Percentiles rank a stretch among this genome's conserved stretches.
Evolutionary conservation across 768 basidiomycete genomes (phyloP).

Genomic region (Pilatotrama ljubarskyi): DNA sequence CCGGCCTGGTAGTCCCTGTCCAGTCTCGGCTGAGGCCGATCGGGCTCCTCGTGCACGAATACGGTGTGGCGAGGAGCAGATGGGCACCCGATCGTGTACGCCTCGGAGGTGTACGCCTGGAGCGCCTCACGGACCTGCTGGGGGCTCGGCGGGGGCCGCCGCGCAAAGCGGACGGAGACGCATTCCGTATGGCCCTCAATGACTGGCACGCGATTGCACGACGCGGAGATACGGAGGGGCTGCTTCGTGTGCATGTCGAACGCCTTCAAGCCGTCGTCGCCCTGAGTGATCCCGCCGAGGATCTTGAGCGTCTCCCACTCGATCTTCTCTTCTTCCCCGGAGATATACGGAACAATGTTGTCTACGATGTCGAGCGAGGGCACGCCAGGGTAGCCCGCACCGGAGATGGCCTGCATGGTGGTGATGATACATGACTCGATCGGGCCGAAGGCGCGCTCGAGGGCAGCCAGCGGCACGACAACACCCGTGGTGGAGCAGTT

Average conservation of each 20-base stretch:
- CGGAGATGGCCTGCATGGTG: slow-evolving; percentile 97
- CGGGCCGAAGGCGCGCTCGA: slow-evolving; percentile 92
- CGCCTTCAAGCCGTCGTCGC: slow-evolving; percentile 51
- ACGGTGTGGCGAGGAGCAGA: slow-evolving; percentile 84
- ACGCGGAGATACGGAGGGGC: slow-evolving; percentile 87
- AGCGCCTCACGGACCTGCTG: slow-evolving; percentile 88
- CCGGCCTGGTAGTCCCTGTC: slow-evolving; percentile 91
- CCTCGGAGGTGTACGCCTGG: slow-evolving; percentile 69
- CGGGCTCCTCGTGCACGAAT: slow-evolving; percentile 88
- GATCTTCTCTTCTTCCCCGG: slow-evolving; percentile 95
- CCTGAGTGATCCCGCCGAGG: slow-evolving; percentile 73
- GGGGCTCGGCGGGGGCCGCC: slow-evolving; percentile 78
- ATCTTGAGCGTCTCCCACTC: slow-evolving; percentile 99
- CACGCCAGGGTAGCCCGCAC: slow-evolving; percentile 97
- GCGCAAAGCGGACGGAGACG: slow-evolving; percentile 82
- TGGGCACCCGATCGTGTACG: slow-evolving; percentile 74
- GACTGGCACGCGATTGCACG: slow-evolving; percentile 94
- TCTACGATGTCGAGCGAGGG: slow-evolving; percentile 88
- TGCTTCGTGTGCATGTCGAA: slow-evolving; percentile 86
- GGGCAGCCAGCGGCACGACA: slow-evolving; percentile 87
- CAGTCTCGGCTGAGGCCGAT: slow-evolving; percentile 91
- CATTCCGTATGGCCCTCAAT: slow-evolving; percentile 93
- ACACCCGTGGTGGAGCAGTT: slow-evolving; percentile 96
- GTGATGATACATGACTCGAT: slow-evolving; percentile 89
- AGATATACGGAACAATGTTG: slow-evolving; percentile 93